These are phyloP conservation scores for Aspergillus ibericus DNA, from an alignment of 2,329 filamentous ascomycete genomes.

Conservation along the genomic window DNA sequence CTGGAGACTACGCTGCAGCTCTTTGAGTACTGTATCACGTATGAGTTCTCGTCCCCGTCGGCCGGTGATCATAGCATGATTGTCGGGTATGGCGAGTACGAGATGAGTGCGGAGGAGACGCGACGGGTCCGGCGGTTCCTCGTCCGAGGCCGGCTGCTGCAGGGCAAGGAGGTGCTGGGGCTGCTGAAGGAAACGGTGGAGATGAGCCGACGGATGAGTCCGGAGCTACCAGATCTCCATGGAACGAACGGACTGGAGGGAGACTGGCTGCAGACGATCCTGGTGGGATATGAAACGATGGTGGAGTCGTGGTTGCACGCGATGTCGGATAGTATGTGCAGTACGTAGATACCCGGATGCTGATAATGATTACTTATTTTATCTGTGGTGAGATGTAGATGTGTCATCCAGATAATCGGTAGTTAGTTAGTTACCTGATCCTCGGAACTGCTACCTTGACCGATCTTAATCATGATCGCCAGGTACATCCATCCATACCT, in stretches of 20 bases:
- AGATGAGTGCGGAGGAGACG: conserved; percentile 29
- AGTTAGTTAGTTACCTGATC: too few relatives aligned
- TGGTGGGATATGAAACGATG: conserved; percentile 30
- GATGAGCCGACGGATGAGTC: conserved; percentile 7
- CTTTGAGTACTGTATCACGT: conserved; percentile 34
- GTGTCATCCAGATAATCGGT: too few relatives aligned
- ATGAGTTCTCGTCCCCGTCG: conserved; percentile 18
- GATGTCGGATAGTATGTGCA: conserved; percentile 30
- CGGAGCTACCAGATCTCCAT: background rate
- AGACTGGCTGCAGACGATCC: conserved; percentile 29
- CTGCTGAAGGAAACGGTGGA: conserved; percentile 23
- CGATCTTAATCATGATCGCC: too few relatives aligned
- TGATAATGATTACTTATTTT: too few relatives aligned
- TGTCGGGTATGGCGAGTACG: conserved; percentile 34
- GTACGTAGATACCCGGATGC: conserved; percentile 5
- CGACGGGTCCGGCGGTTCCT: conserved; percentile 30
- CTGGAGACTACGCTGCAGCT: conserved; percentile 33
- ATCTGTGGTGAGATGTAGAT: too few relatives aligned
- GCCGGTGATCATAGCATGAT: conserved; percentile 15
- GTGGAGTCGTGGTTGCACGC: conserved; percentile 30
- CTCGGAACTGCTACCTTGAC: too few relatives aligned
- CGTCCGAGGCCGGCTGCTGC: conserved; percentile 27
- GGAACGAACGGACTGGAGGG: conserved; percentile 11
- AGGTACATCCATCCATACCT: too few relatives aligned
- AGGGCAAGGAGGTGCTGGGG: conserved; percentile 29